phyloP scores from a whole-genome alignment of 108 stramenopile genomes.

The Pseudonitzschia multiseries region DNA sequence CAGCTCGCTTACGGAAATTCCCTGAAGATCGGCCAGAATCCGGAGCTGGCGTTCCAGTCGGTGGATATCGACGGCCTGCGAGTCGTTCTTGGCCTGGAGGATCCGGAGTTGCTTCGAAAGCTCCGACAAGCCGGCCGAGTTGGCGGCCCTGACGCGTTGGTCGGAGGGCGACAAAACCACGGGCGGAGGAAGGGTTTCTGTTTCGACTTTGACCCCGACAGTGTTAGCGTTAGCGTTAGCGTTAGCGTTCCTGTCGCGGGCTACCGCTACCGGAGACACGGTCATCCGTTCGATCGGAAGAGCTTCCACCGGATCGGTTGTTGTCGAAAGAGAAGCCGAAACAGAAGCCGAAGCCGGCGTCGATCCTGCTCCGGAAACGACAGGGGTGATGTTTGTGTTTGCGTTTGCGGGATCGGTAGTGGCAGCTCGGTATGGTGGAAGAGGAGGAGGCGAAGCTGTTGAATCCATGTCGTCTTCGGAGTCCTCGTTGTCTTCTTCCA shows the following conservation, averaged over 20 bases:
- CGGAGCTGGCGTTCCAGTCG: slow-evolving; percentile 68
- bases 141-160: slow-evolving; percentile 26
- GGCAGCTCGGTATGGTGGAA: neutral
- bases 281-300: neutral
- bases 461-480: neutral
- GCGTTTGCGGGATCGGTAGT: neutral
- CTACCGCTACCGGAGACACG: neutral
- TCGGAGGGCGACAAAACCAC: slow-evolving; percentile 26
- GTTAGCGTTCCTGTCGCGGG: too few relatives aligned
- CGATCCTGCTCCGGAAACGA: neutral
- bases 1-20: slow-evolving; percentile 59
- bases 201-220: too few relatives aligned
- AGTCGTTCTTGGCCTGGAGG: slow-evolving; percentile 65
- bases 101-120: slow-evolving; percentile 73
- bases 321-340: too few relatives aligned
- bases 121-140: slow-evolving; percentile 56
- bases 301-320: neutral
- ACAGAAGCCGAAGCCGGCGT: neutral
- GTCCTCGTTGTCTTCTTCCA: neutral
- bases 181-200: neutral
- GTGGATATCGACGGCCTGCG: slow-evolving; percentile 58
- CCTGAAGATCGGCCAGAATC: slow-evolving; percentile 68
- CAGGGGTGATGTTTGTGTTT: neutral
- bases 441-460: neutral
- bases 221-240: too few relatives aligned